Evolutionary conservation across 2,329 filamentous ascomycete genomes (phyloP).

Genomic region (Aspergillus sclerotialis): DNA sequence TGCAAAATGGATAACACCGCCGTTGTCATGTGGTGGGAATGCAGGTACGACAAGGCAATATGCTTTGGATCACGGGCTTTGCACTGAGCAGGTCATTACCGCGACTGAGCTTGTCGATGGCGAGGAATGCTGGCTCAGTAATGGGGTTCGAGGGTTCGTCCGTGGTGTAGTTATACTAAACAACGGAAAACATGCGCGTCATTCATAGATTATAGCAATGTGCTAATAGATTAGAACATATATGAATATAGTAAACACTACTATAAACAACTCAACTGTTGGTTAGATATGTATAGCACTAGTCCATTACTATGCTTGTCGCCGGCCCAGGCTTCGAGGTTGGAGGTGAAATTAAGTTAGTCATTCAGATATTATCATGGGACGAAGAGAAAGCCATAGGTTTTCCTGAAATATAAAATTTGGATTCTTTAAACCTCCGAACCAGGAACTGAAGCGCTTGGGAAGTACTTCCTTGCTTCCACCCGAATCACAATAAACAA

Average conservation of each 20-base stretch:
- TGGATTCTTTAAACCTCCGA: no score
- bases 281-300: no score
- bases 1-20: conserved; percentile 73
- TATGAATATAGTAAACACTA: not conserved
- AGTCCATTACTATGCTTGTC: no score
- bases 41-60: conserved; percentile 75
- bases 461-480: no score
- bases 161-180: conserved; percentile 21
- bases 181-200: not conserved
- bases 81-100: conserved; percentile 57
- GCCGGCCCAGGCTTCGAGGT: no score
- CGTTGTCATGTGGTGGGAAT: conserved; percentile 70
- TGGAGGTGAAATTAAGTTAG: no score
- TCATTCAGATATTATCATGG: no score
- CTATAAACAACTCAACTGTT: conserved; percentile 3
- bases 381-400: no score
- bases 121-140: conserved; percentile 83
- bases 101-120: conserved; percentile 57
- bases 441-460: no score
- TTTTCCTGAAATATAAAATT: no score
- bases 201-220: not conserved
- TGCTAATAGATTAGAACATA: no score
- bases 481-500: no score
- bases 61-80: conserved; percentile 66
- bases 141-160: conserved; percentile 74